Conservation (phyloP, 768 basidiomycete genomes). For the Mycena crocata region DNA sequence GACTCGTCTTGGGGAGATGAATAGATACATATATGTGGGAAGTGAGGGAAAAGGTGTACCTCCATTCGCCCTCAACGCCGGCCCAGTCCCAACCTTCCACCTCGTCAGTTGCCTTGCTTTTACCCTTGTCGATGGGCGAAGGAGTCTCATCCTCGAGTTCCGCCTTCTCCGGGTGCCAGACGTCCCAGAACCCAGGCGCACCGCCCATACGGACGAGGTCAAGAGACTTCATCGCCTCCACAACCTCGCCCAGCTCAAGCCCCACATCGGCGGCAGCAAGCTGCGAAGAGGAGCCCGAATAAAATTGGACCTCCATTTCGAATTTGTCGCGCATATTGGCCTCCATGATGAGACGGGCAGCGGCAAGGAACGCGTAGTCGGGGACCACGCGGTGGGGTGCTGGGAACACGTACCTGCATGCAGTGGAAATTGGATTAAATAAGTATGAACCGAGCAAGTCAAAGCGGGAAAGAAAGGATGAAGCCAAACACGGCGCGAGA, state of each 20-base stretch:
- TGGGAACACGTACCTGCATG: slow-evolving; percentile 35
- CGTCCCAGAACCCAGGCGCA: slow-evolving; percentile 54
- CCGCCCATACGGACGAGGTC: slow-evolving; percentile 55
- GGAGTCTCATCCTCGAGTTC: slow-evolving; percentile 20
- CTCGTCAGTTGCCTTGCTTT: slow-evolving; percentile 35
- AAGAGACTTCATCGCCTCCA: slow-evolving; percentile 43
- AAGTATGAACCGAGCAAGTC: no score
- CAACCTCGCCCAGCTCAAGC: slow-evolving; percentile 30
- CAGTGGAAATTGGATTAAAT: no score
- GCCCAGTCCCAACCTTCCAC: slow-evolving; percentile 70
- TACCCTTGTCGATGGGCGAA: slow-evolving; percentile 30
- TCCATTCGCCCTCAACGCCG: slow-evolving; percentile 64
- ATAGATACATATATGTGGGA: background rate
- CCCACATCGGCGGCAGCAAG: slow-evolving; percentile 28
- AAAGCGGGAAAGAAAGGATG: no score
- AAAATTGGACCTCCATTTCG: background rate
- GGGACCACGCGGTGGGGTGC: slow-evolving; percentile 46
- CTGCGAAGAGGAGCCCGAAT: background rate
- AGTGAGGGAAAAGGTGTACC: slow-evolving; percentile 45
- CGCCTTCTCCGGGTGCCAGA: slow-evolving; percentile 29
- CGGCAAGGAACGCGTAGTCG: slow-evolving; percentile 65
- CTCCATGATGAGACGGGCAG: slow-evolving; percentile 63
- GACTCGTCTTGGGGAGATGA: slow-evolving; percentile 52
- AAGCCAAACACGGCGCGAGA: no score
- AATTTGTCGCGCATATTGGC: slow-evolving; percentile 59